Base-by-base conservation (phyloP, 306 rosid genomes). In the Cucumis cinereus region DNA sequence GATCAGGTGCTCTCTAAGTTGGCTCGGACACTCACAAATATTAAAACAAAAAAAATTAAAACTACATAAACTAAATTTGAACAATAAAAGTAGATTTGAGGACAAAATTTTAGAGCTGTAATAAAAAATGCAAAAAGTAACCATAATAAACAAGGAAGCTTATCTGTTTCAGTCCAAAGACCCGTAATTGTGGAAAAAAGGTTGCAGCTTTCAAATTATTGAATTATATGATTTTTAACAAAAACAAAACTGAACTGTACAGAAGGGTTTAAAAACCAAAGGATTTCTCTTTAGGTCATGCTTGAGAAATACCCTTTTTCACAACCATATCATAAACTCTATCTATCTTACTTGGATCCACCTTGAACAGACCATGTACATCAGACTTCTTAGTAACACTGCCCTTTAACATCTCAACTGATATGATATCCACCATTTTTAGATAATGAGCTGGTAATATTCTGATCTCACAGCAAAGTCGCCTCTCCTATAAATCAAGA, bases 371-470 rank as follows among this genome's bases (percentile, higher is more conserved):
- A 41, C 76, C 38, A 79, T 88, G 73, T 30, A 93, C 96, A 60
- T 93, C 96, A 12, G 93, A 83, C 81, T 87, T 91, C 78, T 86
- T 82, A 24, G 84, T 84, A 15, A 89, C 62, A 26, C 64, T 89
- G 59, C 98, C 98, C 49, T 79, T 84, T 24, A 84, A 76, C 76
- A 91, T 86, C 72, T 85, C 93, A 19, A 30, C 55, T 15, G 92
- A 82, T 56, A 93, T 83, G 82, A 55, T 82, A 79, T 86, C 82
- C 80, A 78, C 78, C 90, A 93, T 93, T 71, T 81, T 82, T 16
- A 91, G 93, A 80, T 88, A 91, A 79, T 87, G 93, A 17, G 90
- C 79, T 3, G 98, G 98, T 36, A 91, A 83, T 73, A 93, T 55
- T 85, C 89, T 83, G 72, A 85, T 78, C 89, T 91, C 97, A 20